Percentiles rank a stretch among this genome's conserved stretches.
Evolutionary conservation across 2,329 filamentous ascomycete genomes (phyloP).

Genomic region (Claviceps citrina): DNA sequence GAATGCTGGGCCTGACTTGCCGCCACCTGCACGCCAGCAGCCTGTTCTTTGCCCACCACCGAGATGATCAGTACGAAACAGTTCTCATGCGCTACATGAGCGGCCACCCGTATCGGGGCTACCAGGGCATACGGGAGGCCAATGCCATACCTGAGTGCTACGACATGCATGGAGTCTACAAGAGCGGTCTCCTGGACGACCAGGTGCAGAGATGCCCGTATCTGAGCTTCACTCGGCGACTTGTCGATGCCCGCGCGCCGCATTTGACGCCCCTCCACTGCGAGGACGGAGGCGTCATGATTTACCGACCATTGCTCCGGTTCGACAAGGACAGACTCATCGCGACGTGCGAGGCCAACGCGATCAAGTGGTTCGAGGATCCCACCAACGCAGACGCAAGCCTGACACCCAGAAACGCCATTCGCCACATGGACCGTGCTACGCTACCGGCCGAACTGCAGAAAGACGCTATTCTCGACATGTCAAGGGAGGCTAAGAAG

Average conservation of each 20-base stretch:
- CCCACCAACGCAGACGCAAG: slow-evolving; percentile 64
- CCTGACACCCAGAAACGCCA: slow-evolving; percentile 65
- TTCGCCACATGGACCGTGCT: slow-evolving; percentile 49
- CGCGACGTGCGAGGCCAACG: slow-evolving; percentile 54
- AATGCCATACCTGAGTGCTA: slow-evolving; percentile 72
- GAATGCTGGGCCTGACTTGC: slow-evolving; percentile 49
- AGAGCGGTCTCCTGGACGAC: slow-evolving; percentile 43
- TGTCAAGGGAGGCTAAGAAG: slow-evolving; percentile 38
- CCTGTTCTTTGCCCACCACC: slow-evolving; percentile 71
- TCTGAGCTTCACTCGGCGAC: slow-evolving; percentile 21
- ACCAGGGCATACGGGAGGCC: slow-evolving; percentile 51
- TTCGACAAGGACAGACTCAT: slow-evolving; percentile 62
- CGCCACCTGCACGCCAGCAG: slow-evolving; percentile 32
- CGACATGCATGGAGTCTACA: slow-evolving; percentile 55
- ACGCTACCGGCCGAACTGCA: slow-evolving; percentile 55
- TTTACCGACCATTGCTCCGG: slow-evolving; percentile 53
- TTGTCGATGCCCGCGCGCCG: slow-evolving; percentile 12
- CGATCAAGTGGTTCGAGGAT: slow-evolving; percentile 69
- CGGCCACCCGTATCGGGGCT: slow-evolving; percentile 52
- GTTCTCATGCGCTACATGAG: slow-evolving; percentile 61
- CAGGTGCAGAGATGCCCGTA: slow-evolving; percentile 21
- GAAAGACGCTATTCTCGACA: slow-evolving; percentile 43
- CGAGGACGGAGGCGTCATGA: slow-evolving; percentile 50
- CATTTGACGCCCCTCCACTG: slow-evolving; percentile 23
- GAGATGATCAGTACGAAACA: slow-evolving; percentile 84